Base-by-base conservation (phyloP, 495 filamentous ascomycete genomes). In the Hypoxylon lenormandii region DNA sequence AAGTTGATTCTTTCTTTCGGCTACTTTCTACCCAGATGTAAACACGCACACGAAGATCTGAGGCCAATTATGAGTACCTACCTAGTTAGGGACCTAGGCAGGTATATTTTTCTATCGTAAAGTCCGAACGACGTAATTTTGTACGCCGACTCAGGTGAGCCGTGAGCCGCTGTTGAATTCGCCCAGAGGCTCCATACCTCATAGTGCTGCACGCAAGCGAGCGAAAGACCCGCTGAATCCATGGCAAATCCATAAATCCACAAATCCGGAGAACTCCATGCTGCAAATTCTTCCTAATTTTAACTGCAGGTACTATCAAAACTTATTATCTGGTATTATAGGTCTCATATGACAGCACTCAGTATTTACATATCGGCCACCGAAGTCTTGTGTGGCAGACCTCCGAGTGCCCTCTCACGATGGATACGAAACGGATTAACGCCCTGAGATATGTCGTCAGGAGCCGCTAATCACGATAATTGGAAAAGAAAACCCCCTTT, bases 401-500 rank as follows among this genome's bases (percentile, higher is more conserved):
- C 1, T 33, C 30, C 30, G 30, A 33, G 30, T n/a, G n/a, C n/a
- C n/a, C n/a, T 8, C 30, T 3, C 33, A 55, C 19, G 50, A 49
- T 55, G 47, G 64, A 55, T 26, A 51, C 64, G 50, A 66, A 66
- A 58, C 57, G 5, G 30, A 23, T 18, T 21, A 47, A 37, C 38
- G 30, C 62, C 53, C 62, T 18, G 38, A 52, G 46, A 66, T 50
- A 50, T 2, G 49, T 43, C 48, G 40, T 49, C 43, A 56, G 54
- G 33, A 61, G 64, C 46, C 16, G 33, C 43, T 67, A 50, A 61
- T 57, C 42, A 61, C 51, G 37, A 57, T 50, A 23, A 38, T 26
- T 60, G 42, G 28, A 61, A 51, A 61, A 22, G 38, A 23, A 16
- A 13, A 8, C 37, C 19, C 28, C 13, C 56, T 15, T 8, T 36